Percentiles rank a stretch among this genome's conserved stretches.
These are phyloP conservation scores for Colletotrichum kahawae DNA, from an alignment of 2,329 filamentous ascomycete species.

Conservation along the genomic window DNA sequence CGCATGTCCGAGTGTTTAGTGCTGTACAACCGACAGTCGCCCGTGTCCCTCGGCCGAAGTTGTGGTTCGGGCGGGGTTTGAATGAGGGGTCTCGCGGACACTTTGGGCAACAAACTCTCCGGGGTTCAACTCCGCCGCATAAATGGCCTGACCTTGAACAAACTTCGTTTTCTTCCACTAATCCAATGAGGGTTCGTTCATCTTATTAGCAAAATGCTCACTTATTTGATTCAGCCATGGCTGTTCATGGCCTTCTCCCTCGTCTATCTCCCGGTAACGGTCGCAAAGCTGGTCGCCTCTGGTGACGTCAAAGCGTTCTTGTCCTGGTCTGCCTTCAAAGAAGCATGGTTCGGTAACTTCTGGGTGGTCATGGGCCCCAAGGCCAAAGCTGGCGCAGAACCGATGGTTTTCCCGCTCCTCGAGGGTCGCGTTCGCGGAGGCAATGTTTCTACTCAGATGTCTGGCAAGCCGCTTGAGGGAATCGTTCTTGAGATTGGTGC, in stretches of 20 bases:
- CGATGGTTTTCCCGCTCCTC: conserved; percentile 50
- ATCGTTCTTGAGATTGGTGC: conserved; percentile 67
- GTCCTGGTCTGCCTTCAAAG: conserved; percentile 35
- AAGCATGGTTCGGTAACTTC: conserved; percentile 59
- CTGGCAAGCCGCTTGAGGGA: conserved; percentile 46
- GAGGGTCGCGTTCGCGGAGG: conserved; percentile 41
- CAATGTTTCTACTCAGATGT: conserved; percentile 20
- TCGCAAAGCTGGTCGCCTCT: conserved; percentile 38
- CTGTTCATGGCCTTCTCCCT: conserved; percentile 47
- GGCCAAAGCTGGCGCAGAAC: conserved; percentile 24
- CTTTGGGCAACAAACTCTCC: background rate
- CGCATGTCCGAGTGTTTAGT: background rate
- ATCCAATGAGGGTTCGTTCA: accelerated
- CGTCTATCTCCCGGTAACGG: conserved; percentile 48
- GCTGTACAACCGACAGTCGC: background rate
- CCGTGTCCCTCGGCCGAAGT: background rate
- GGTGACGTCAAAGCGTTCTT: conserved; percentile 34
- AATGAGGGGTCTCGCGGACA: background rate
- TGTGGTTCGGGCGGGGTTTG: background rate
- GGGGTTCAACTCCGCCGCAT: background rate
- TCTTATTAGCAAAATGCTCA: background rate
- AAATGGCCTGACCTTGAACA: background rate
- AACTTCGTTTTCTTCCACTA: accelerated
- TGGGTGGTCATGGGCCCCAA: conserved; percentile 52
- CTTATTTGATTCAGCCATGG: conserved; percentile 38